These are phyloP conservation scores for Pleomassaria siparia DNA, from an alignment of 2,329 filamentous ascomycete species.

Conservation along the genomic window DNA sequence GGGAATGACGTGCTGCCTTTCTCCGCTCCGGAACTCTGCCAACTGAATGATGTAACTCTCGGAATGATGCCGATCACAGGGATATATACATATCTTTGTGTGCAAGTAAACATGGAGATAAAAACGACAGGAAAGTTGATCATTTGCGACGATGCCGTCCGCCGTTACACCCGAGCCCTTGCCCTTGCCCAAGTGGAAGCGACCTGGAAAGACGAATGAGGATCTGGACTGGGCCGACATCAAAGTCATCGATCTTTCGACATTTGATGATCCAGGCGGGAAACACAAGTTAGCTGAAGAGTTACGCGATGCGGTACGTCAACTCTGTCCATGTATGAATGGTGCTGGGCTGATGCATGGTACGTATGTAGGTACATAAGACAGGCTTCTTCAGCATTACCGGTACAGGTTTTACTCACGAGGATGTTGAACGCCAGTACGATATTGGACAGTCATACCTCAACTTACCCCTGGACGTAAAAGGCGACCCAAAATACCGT, in stretches of 20 bases:
- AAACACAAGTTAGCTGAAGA: conserved; percentile 57
- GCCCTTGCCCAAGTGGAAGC: conserved; percentile 27
- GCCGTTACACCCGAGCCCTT: conserved; percentile 16
- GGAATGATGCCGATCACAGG: conserved; percentile 8
- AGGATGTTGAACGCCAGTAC: conserved; percentile 34
- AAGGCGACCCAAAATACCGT: conserved; percentile 28
- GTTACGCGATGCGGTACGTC: conserved; percentile 54
- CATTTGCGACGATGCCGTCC: conserved; percentile 22
- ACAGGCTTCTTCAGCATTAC: conserved; percentile 37
- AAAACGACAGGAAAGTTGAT: neutral
- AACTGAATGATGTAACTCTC: conserved; percentile 5
- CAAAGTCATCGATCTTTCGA: conserved; percentile 45
- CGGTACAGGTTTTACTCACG: conserved; percentile 32
- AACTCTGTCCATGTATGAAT: neutral
- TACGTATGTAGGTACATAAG: conserved; percentile 30
- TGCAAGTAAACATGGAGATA: neutral
- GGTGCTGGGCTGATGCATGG: conserved; percentile 1
- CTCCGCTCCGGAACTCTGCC: neutral
- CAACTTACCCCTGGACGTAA: conserved; percentile 32
- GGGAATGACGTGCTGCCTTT: conserved; percentile 29
- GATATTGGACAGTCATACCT: conserved; percentile 36
- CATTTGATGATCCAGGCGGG: conserved; percentile 57
- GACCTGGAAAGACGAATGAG: conserved; percentile 26
- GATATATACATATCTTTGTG: neutral
- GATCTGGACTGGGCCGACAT: conserved; percentile 33